phyloP scores from a whole-genome alignment of 2,329 filamentous ascomycete genomes.

The Pseudogymnoascus sp. region DNA sequence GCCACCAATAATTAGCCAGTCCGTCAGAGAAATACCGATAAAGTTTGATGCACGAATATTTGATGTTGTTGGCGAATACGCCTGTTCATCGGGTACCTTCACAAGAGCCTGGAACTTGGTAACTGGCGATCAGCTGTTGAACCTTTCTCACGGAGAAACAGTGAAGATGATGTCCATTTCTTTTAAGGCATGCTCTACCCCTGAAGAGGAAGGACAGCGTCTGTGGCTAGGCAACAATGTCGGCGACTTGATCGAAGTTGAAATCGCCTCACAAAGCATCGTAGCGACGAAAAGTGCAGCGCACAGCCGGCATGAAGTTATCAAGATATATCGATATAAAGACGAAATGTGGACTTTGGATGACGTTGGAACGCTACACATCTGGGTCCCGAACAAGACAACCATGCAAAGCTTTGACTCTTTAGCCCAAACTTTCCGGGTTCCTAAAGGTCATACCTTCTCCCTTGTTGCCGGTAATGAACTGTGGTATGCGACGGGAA shows the following conservation, averaged over 20 bases:
- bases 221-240: conserved; percentile 86
- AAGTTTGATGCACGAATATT: conserved; percentile 78
- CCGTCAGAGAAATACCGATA: conserved; percentile 55
- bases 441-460: conserved; percentile 75
- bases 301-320: conserved; percentile 70
- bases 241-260: conserved; percentile 83
- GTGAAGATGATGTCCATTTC: conserved; percentile 70
- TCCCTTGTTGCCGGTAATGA: conserved; percentile 79
- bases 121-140: conserved; percentile 74
- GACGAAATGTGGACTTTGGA: conserved; percentile 93
- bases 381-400: conserved; percentile 71
- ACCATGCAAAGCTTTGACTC: conserved; percentile 66
- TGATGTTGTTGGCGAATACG: conserved; percentile 77
- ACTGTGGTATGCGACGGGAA: conserved; percentile 81
- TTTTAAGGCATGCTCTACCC: conserved; percentile 73
- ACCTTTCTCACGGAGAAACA: conserved; percentile 73
- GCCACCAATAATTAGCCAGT: conserved; percentile 49
- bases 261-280: conserved; percentile 65
- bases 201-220: conserved; percentile 70
- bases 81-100: conserved; percentile 78
- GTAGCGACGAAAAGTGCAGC: conserved; percentile 59
- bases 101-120: conserved; percentile 82
- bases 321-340: conserved; percentile 75
- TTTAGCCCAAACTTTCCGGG: conserved; percentile 63
- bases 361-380: conserved; percentile 73